Base-by-base conservation (phyloP, 2,329 filamentous ascomycete genomes). In the Epichloe elymi region DNA sequence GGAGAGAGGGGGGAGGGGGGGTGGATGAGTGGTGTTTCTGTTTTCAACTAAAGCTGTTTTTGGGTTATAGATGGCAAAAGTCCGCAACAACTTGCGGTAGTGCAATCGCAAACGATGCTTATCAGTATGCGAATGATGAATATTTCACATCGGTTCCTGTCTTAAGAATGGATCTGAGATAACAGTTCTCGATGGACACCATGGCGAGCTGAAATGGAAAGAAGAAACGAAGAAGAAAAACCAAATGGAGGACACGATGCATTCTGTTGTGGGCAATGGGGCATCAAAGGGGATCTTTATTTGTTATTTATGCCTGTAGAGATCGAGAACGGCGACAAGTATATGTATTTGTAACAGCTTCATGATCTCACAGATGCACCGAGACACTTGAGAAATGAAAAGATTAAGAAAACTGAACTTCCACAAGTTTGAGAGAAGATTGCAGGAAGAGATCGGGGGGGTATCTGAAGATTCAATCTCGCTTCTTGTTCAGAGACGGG, bases 321-420 rank as follows among this genome's bases (percentile, higher is more conserved):
- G 52, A 55, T 52, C 41, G 52, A 54, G 49, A 54, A 5, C 53
- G 53, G 56, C 52, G 53, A 56, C 57, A 54, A 53, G 48, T 43
- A 53, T 51, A 54, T 61, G 57, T 61, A 59, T 55, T 61, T 58
- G 50, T 60, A 57, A 60, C 53, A 58, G 53, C 48, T 59, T 57
- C 53, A 53, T 45, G 54, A 55, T 41, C 8, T 10, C 17, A 40
- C 33, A 50, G 40, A 49, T n/a, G 17, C 49, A 43, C 46, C 37
- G 10, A 19, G 19, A 48, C 35, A 43, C 41, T 37, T 4, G 5
- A 38, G 37, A 52, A 26, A 43, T 33, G 8, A 15, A 50, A 35
- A 42, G 7, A 50, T 26, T 11, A 10, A 3, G 7, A 37, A 43
- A 40, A 51, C 11, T 33, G n/a, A 30, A 30, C 4, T 14, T 14